These are phyloP conservation scores for Aspergillus sp. DNA, from an alignment of 2,329 filamentous ascomycete species.

Conservation along the genomic window DNA sequence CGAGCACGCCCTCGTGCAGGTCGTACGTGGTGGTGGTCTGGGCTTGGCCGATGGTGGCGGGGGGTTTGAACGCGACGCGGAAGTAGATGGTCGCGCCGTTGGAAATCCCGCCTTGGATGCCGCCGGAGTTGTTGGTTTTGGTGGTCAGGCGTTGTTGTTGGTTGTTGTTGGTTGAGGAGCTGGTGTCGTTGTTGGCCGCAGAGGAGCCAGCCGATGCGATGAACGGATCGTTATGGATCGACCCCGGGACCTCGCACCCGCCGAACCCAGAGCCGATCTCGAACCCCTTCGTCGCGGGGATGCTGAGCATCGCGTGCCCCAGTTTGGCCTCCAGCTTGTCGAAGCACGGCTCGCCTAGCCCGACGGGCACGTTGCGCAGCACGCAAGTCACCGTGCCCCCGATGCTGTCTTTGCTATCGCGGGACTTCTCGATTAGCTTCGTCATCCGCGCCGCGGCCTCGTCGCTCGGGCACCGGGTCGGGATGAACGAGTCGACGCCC, in stretches of 20 bases:
- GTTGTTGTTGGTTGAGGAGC: too few species aligned
- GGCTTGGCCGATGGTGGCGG: slow-evolving; percentile 83
- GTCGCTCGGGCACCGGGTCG: slow-evolving; percentile 73
- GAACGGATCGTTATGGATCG: slow-evolving; percentile 87
- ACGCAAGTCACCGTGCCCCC: slow-evolving; percentile 93
- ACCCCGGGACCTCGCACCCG: slow-evolving; percentile 76
- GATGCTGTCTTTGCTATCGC: slow-evolving; percentile 75
- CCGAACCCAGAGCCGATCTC: slow-evolving; percentile 90
- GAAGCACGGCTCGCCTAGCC: slow-evolving; percentile 87
- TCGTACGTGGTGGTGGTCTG: slow-evolving; percentile 77
- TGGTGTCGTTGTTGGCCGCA: slow-evolving; percentile 8
- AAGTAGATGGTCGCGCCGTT: slow-evolving; percentile 95
- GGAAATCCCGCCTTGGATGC: slow-evolving; percentile 89
- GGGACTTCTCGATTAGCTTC: slow-evolving; percentile 64
- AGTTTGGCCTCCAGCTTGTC: slow-evolving; percentile 90
- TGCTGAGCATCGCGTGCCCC: slow-evolving; percentile 87
- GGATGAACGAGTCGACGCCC: slow-evolving; percentile 73
- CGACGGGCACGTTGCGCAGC: slow-evolving; percentile 73
- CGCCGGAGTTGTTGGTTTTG: slow-evolving; percentile 89
- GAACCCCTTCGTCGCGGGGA: slow-evolving; percentile 91
- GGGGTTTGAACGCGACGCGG: slow-evolving; percentile 86
- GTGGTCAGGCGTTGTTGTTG: slow-evolving; percentile 62
- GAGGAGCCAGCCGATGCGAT: slow-evolving; percentile 41
- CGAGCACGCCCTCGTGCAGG: slow-evolving; percentile 64
- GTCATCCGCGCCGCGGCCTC: slow-evolving; percentile 63